Evolutionary conservation across 2,329 filamentous ascomycete species (phyloP).

Genomic region (Sporothrix curviconia): DNA sequence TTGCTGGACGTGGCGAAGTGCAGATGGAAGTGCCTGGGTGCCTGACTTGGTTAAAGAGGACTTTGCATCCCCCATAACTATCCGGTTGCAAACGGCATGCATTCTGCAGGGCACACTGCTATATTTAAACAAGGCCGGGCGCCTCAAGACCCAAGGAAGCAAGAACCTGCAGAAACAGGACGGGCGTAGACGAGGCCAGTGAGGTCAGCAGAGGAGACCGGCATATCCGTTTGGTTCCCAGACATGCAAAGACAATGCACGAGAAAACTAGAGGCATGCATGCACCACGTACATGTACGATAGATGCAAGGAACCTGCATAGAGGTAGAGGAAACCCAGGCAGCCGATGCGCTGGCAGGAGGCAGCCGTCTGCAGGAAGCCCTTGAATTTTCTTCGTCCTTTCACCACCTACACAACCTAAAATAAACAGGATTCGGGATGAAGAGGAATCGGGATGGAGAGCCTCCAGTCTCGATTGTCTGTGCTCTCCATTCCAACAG

Average conservation of each 20-base stretch:
- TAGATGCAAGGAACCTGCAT: not conserved
- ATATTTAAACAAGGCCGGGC: not conserved
- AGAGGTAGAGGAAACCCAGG: too few relatives aligned
- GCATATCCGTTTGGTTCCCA: conserved; percentile 11
- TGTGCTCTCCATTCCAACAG: not conserved
- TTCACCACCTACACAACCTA: too few relatives aligned
- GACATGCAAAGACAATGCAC: conserved; percentile 6
- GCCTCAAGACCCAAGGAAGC: not conserved
- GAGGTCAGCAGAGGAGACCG: not conserved
- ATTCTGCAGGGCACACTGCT: not conserved
- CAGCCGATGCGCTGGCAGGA: not conserved
- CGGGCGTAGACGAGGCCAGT: not conserved
- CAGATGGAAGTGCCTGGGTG: not conserved
- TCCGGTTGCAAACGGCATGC: too few relatives aligned
- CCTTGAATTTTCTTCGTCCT: not conserved
- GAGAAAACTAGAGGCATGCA: not conserved
- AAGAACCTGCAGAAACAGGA: not conserved
- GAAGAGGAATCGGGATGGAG: not conserved
- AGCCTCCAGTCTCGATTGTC: not conserved
- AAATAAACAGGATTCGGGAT: not conserved
- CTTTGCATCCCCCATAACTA: not conserved
- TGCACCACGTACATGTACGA: not conserved
- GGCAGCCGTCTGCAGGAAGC: conserved; percentile 13
- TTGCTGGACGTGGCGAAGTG: conserved; percentile 5
- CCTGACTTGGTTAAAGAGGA: too few relatives aligned